A percentile compares a stretch with the other conserved stretches of the same genome.
These are phyloP conservation scores for Phlebiopsis flavidoalba DNA, from an alignment of 768 basidiomycete genomes.

Conservation along the genomic window DNA sequence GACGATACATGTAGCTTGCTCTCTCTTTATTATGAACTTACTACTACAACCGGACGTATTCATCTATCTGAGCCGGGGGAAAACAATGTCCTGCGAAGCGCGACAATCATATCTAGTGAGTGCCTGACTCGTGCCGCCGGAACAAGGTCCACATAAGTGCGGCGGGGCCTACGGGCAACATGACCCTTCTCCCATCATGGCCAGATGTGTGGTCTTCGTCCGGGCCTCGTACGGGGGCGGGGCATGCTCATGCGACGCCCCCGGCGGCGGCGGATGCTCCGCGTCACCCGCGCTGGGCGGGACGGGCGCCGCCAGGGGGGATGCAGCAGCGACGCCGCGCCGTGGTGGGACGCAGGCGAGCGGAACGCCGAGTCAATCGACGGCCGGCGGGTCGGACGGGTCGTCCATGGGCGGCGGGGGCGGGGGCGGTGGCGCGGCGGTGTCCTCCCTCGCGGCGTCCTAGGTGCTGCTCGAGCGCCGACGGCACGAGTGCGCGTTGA, in stretches of 20 bases:
- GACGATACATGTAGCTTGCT: constrained; percentile 20
- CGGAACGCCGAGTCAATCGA: constrained; percentile 77
- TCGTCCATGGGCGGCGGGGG: constrained; percentile 83
- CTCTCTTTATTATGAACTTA: constrained; percentile 9
- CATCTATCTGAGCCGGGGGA: not conserved
- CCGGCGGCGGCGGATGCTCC: constrained; percentile 1
- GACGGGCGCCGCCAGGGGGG: constrained; percentile 13
- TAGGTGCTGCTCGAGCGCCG: constrained; percentile 46
- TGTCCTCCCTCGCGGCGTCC: constrained; percentile 21
- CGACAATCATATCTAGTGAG: not conserved
- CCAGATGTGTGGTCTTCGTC: constrained; percentile 23
- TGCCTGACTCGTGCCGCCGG: constrained; percentile 7
- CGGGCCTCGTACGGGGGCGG: constrained; percentile 74
- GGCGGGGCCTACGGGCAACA: constrained; percentile 30
- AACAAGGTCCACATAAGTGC: constrained; percentile 32
- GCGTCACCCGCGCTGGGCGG: constrained; percentile 10
- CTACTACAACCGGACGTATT: constrained; percentile 8
- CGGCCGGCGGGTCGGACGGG: constrained; percentile 82
- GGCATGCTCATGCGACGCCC: constrained; percentile 46
- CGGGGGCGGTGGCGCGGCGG: constrained; percentile 49
- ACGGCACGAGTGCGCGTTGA: constrained; percentile 57
- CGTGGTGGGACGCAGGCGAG: constrained; percentile 22
- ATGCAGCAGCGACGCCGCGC: constrained; percentile 17
- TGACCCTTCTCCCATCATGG: constrained; percentile 25
- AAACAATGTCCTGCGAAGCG: not conserved